Conservation (phyloP, 352 stramenopile genomes). For the Pseudoperonospora humuli region DNA sequence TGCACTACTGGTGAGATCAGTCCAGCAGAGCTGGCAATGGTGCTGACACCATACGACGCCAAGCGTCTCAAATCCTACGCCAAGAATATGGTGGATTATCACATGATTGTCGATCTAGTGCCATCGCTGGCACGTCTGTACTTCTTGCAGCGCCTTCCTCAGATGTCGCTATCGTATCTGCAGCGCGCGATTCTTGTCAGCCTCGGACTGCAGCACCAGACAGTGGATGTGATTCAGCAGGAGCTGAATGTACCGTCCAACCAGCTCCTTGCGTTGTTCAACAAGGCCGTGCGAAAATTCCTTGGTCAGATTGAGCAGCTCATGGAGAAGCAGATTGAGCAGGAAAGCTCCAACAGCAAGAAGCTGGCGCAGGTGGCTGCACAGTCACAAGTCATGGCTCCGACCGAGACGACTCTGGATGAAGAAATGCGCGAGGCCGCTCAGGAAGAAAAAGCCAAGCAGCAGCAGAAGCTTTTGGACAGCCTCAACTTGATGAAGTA, state of each 20-base stretch:
- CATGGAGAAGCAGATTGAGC: slow-evolving; percentile 79
- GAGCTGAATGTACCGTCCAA: slow-evolving; percentile 93
- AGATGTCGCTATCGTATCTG: slow-evolving; percentile 91
- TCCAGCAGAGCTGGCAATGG: slow-evolving; percentile 84
- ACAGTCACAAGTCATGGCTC: slow-evolving; percentile 70
- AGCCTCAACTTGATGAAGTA: slow-evolving; percentile 94
- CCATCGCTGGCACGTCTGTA: slow-evolving; percentile 92
- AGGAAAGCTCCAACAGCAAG: slow-evolving; percentile 45
- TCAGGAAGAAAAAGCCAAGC: slow-evolving; percentile 72
- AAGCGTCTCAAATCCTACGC: slow-evolving; percentile 97
- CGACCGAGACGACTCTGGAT: slow-evolving; percentile 74
- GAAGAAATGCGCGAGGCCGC: slow-evolving; percentile 73
- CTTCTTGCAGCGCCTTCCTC: slow-evolving; percentile 91
- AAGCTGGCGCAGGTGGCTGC: slow-evolving; percentile 48
- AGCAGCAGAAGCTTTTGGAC: slow-evolving; percentile 79
- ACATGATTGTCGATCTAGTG: slow-evolving; percentile 98
- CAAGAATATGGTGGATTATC: slow-evolving; percentile 98
- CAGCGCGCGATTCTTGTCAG: slow-evolving; percentile 94
- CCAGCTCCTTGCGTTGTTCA: slow-evolving; percentile 97
- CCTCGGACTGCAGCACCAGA: slow-evolving; percentile 90
- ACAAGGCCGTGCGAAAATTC: slow-evolving; percentile 93
- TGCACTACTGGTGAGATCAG: slow-evolving; percentile 74
- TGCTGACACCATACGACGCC: slow-evolving; percentile 95
- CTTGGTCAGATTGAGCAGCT: slow-evolving; percentile 68
- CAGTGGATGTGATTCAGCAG: slow-evolving; percentile 89